Base-by-base conservation (phyloP, 495 filamentous ascomycete species). In the Penicillium manginii region DNA sequence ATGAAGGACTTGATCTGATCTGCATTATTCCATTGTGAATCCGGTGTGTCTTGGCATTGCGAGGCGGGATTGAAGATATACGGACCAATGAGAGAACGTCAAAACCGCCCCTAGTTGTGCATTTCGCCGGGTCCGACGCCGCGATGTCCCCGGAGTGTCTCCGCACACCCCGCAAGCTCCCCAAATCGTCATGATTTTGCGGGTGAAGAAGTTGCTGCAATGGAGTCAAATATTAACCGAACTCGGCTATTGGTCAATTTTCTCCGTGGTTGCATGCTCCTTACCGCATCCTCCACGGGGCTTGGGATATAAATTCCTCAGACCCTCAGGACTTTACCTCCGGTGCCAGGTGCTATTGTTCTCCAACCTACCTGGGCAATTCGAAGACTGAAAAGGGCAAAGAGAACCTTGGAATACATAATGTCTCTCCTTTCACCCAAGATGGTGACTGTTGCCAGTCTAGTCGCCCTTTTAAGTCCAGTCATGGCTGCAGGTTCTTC, bases 41-140 rank as follows among this genome's bases (percentile, higher is more conserved):
- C 53, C n/a, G 14, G 26, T 31, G 39, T 23, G 47, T 46, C 55
- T 58, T 58, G 55, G 55, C 50, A 26, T 26, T 40, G 15, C 21
- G 33, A 11, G 47, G 54, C 54, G 60, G 57, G 35, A 61, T 66
- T 52, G 43, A 47, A 33, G 23, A 1, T 11, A 3, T 11, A 7
- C 4, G 10, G 18, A 18, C 65, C 56, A 63, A 68, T 68, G 7
- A 58, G 18, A 17, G 21, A 18, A 39, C n/a, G 3, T 50, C 60
- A 66, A 64, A 69, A 6, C 58, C 63, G 66, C 63, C 55, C 46
- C 57, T 58, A 62, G 33, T 12, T 32, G 21, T 26, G 39, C 52
- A 33, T 52, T 42, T 61, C 35, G 39, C 52, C 59, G 15, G 17
- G 15, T 17, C 40, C 40, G 17, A 43, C 40, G 40, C 40, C 40